phyloP scores from a whole-genome alignment of 2,329 filamentous ascomycete genomes.

The Verticillium longisporum region DNA sequence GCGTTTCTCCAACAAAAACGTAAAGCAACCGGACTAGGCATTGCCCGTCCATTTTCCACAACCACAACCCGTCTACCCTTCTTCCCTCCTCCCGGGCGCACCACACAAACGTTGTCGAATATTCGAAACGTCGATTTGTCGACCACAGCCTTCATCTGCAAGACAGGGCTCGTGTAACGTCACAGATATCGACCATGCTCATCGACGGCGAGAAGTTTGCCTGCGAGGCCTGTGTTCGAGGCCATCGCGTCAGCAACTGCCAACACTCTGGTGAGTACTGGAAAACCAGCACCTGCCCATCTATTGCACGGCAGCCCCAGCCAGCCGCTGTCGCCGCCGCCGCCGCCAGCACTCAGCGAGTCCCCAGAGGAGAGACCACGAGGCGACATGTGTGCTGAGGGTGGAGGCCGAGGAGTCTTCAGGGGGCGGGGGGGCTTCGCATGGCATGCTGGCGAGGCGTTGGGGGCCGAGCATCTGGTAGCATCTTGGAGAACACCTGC shows the following conservation, averaged over 20 bases:
- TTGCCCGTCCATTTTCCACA: background rate
- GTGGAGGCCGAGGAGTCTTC: background rate
- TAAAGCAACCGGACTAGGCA: background rate
- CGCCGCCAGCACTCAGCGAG: too few relatives aligned
- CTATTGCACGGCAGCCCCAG: background rate
- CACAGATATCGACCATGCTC: slow-evolving; percentile 49
- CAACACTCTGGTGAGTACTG: slow-evolving; percentile 77
- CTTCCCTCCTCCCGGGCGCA: background rate
- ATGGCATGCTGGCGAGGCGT: background rate
- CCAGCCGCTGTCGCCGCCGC: background rate
- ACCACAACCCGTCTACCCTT: background rate
- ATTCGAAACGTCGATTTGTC: background rate
- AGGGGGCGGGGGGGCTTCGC: background rate
- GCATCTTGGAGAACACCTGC: slow-evolving; percentile 7
- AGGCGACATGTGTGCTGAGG: background rate
- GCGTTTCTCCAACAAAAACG: background rate
- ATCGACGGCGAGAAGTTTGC: slow-evolving; percentile 96
- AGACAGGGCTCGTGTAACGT: background rate
- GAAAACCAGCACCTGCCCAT: slow-evolving; percentile 10
- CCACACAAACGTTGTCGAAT: background rate
- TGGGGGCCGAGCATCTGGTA: slow-evolving; percentile 7
- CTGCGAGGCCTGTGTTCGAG: slow-evolving; percentile 96
- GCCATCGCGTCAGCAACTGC: slow-evolving; percentile 98
- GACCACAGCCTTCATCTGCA: background rate
- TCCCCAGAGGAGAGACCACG: background rate